Conservation (phyloP, 139 green algal genomes). For the Deuterostichococcus epilithicus region DNA sequence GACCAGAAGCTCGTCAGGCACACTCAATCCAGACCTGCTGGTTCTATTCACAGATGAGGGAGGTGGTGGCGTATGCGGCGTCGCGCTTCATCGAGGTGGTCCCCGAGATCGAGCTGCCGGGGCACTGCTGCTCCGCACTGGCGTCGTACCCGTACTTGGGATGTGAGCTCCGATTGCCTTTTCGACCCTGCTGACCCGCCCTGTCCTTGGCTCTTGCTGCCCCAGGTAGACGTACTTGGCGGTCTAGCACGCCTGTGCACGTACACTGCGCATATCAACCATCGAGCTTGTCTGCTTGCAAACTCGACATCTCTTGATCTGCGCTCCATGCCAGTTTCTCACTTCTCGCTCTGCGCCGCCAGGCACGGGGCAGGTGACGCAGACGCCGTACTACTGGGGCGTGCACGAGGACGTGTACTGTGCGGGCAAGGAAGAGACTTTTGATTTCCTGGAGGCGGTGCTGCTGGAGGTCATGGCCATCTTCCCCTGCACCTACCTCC, state of each 20-base stretch:
- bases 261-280: neutral
- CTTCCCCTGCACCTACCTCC: constrained; percentile 58
- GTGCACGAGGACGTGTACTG: constrained; percentile 68
- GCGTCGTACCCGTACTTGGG: constrained; percentile 57
- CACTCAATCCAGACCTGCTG: neutral
- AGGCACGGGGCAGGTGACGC: constrained; percentile 33
- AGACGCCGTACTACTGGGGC: constrained; percentile 55
- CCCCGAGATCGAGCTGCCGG: constrained; percentile 67
- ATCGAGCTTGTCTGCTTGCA: neutral
- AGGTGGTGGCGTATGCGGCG: constrained; percentile 52
- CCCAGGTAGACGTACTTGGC: too few species aligned
- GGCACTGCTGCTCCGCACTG: constrained; percentile 56
- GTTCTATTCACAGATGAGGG: constrained; percentile 25
- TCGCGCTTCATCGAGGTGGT: constrained; percentile 49
- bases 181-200: neutral
- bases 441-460: constrained; percentile 55
- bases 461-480: constrained; percentile 48
- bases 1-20: too few species aligned
- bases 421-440: constrained; percentile 55
- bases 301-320: neutral
- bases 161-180: constrained; percentile 36
- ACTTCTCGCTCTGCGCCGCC: neutral
- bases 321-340: too few species aligned
- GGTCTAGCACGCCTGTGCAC: too few species aligned
- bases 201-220: too few species aligned